A percentile compares a stretch with the other conserved stretches of the same genome.
These are phyloP conservation scores for Friedmanniomyces simplex DNA, from an alignment of 495 filamentous ascomycete species.

Conservation along the genomic window DNA sequence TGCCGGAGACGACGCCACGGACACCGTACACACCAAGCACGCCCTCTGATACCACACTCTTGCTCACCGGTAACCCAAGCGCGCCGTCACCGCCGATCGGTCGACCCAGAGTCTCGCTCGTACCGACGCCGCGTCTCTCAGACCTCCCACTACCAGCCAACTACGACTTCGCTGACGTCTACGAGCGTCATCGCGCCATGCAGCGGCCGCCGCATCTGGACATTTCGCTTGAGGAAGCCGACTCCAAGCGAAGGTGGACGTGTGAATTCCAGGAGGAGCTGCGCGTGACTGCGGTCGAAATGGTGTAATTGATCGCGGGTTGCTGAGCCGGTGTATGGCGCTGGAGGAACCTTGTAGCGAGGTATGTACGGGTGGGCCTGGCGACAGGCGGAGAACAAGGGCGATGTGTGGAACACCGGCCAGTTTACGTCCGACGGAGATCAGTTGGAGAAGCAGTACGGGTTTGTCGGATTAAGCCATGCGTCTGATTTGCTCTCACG, in stretches of 20 bases:
- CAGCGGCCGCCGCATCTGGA: not conserved
- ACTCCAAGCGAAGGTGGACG: not conserved
- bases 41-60: not conserved
- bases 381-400: too few species aligned
- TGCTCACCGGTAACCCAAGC: not conserved
- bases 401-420: too few species aligned
- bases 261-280: not conserved
- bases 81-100: not conserved
- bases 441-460: too few species aligned
- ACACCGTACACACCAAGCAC: not conserved
- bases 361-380: too few species aligned
- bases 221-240: not conserved
- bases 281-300: not conserved
- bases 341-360: too few species aligned
- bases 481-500: too few species aligned
- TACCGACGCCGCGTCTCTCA: not conserved
- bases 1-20: too few species aligned
- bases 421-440: too few species aligned
- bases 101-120: not conserved
- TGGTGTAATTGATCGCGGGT: not conserved
- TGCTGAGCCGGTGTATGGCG: not conserved
- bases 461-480: too few species aligned
- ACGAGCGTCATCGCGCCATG: not conserved
- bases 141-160: not conserved
- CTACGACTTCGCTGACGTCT: not conserved